Evolutionary conservation across 2,329 filamentous ascomycete species (phyloP).

Genomic region (Aspergillus sp.): DNA sequence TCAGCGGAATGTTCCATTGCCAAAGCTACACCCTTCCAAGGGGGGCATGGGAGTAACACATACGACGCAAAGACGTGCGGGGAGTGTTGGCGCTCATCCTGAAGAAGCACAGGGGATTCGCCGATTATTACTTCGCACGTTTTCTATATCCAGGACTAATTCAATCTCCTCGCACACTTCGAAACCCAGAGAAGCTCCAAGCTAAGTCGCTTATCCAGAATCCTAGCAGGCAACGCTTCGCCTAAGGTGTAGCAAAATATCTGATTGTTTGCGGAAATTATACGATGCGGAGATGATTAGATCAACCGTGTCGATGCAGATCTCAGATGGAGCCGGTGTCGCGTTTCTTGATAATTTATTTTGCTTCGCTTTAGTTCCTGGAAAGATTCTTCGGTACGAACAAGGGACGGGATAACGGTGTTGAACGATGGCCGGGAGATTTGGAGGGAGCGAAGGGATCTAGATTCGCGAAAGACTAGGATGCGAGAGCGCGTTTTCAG

Average conservation of each 20-base stretch:
- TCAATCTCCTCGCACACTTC: background rate
- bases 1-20: background rate
- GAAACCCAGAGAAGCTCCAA: background rate
- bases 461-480: conserved; percentile 7
- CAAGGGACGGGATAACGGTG: background rate
- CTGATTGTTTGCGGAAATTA: background rate
- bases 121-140: background rate
- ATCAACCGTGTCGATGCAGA: background rate
- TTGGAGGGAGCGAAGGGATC: background rate
- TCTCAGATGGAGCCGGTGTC: background rate
- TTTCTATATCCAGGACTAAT: background rate
- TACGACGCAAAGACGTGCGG: conserved; percentile 30
- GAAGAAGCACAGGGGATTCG: background rate
- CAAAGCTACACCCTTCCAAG: background rate
- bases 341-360: background rate
- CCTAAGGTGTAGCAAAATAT: background rate
- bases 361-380: background rate
- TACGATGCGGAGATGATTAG: background rate
- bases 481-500: conserved; percentile 17
- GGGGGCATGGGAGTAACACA: background rate
- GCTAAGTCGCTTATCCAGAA: background rate
- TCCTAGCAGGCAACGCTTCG: background rate
- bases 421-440: background rate
- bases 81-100: conserved; percentile 25
- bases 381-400: background rate